A percentile compares a stretch with the other conserved stretches of the same genome.
phyloP scores from a whole-genome alignment of 2,329 filamentous ascomycete genomes.

The Botryotinia convoluta region DNA sequence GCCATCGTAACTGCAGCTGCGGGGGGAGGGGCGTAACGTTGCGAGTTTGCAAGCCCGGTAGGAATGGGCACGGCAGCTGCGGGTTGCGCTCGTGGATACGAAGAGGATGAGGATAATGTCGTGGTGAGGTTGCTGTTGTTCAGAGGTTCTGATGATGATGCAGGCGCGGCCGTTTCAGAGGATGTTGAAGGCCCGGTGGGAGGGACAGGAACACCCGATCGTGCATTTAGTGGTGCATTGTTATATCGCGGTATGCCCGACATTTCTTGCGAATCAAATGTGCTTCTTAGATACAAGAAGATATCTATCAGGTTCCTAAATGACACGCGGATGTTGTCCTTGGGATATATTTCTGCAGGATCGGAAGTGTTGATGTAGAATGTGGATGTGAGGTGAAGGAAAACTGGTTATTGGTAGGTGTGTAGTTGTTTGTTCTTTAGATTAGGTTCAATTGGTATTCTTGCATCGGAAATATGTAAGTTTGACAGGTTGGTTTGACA shows the following conservation, averaged over 20 bases:
- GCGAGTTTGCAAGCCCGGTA: slow-evolving; percentile 7
- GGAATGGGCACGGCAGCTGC: slow-evolving; percentile 43
- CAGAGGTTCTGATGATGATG: slow-evolving; percentile 26
- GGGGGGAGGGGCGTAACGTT: slow-evolving; percentile 36
- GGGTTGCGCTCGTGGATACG: slow-evolving; percentile 46
- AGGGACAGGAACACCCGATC: slow-evolving; percentile 38
- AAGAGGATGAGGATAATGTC: slow-evolving; percentile 37
- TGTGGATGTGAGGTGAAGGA: not conserved
- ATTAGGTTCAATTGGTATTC: not conserved
- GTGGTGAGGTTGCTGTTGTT: slow-evolving; percentile 30
- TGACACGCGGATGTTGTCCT: not conserved
- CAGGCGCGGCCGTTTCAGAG: slow-evolving; percentile 44
- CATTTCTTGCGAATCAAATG: slow-evolving; percentile 44
- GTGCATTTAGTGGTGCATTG: slow-evolving; percentile 56
- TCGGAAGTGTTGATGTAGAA: slow-evolving; percentile 8
- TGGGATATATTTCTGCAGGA: slow-evolving; percentile 12
- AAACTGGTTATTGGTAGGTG: slow-evolving; percentile 15
- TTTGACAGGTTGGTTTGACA: slow-evolving; percentile 16
- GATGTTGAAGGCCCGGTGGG: slow-evolving; percentile 34
- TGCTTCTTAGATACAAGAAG: not conserved
- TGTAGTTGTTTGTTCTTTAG: not conserved
- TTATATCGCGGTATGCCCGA: slow-evolving; percentile 60
- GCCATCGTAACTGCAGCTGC: slow-evolving; percentile 26
- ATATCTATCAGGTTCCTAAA: slow-evolving; percentile 4
- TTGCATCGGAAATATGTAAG: not conserved